Percentiles rank a stretch among this genome's conserved stretches.
Evolutionary conservation across 2,329 filamentous ascomycete species (phyloP).

Genomic region (Keithomyces neogunnii): DNA sequence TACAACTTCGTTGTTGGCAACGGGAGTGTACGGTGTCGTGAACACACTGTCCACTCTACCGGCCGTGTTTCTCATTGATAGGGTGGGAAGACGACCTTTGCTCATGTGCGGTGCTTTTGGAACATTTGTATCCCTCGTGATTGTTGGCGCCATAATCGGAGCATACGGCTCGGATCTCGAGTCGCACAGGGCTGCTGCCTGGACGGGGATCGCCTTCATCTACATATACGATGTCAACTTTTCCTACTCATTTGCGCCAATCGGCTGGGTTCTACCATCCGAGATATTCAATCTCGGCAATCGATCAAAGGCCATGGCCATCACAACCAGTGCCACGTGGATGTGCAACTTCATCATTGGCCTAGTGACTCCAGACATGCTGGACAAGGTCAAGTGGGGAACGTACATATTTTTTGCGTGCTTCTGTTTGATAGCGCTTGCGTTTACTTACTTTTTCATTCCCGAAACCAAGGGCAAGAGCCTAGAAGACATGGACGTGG

Average conservation of each 20-base stretch:
- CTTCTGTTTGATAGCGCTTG: conserved; percentile 39
- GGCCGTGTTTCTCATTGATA: conserved; percentile 42
- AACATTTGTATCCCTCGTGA: conserved; percentile 51
- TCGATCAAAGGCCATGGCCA: conserved; percentile 50
- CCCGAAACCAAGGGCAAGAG: conserved; percentile 49
- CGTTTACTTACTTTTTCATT: conserved; percentile 46
- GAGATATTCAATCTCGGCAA: conserved; percentile 53
- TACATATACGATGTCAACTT: conserved; percentile 58
- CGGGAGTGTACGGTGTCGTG: conserved; percentile 48
- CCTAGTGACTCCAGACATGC: conserved; percentile 34
- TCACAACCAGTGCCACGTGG: conserved; percentile 42
- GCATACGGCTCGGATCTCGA: conserved; percentile 25
- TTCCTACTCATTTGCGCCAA: conserved; percentile 53
- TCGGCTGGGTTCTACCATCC: conserved; percentile 57
- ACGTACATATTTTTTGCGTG: conserved; percentile 54
- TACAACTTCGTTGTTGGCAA: conserved; percentile 40
- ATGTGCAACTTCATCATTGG: conserved; percentile 29
- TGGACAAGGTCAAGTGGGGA: conserved; percentile 41
- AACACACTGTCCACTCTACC: conserved; percentile 38
- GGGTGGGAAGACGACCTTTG: conserved; percentile 51
- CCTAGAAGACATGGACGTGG: conserved; percentile 47
- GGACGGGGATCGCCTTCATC: conserved; percentile 54
- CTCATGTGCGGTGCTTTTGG: conserved; percentile 55
- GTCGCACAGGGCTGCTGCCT: conserved; percentile 31
- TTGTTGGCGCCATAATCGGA: conserved; percentile 42